Conservation (phyloP, 768 basidiomycete species). For the Chalciporus pseudorubinellus region DNA sequence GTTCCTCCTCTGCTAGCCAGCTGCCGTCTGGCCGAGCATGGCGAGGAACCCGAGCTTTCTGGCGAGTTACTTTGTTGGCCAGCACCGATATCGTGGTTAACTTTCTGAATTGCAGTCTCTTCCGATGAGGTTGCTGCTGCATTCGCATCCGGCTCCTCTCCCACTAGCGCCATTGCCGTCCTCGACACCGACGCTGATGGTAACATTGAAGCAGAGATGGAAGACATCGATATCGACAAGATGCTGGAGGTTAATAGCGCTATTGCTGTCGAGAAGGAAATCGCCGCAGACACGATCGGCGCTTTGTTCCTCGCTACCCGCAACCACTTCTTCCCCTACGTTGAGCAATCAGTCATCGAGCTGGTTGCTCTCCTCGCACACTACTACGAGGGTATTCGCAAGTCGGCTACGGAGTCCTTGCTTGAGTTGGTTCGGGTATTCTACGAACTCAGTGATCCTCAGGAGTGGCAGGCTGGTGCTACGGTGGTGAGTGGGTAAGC, state of each 20-base stretch:
- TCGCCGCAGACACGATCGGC: conserved; percentile 94
- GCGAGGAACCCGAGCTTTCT: conserved; percentile 48
- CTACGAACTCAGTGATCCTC: conserved; percentile 81
- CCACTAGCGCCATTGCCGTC: conserved; percentile 64
- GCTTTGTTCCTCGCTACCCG: conserved; percentile 82
- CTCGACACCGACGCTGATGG: conserved; percentile 54
- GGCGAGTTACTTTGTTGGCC: conserved; percentile 35
- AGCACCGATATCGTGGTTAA: background rate
- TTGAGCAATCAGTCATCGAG: conserved; percentile 78
- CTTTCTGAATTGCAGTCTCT: conserved; percentile 35
- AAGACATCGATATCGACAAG: conserved; percentile 82
- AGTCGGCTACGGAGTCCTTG: conserved; percentile 84
- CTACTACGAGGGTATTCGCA: conserved; percentile 97
- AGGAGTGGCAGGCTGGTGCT: conserved; percentile 79
- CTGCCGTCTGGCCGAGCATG: conserved; percentile 80
- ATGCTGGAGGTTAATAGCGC: conserved; percentile 92
- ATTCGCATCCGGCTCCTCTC: conserved; percentile 73
- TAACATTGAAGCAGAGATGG: conserved; percentile 61
- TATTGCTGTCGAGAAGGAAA: conserved; percentile 98
- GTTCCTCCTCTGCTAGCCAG: conserved; percentile 82
- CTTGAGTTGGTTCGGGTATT: conserved; percentile 88
- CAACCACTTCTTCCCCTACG: conserved; percentile 84
- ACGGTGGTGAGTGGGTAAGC: conserved; percentile 47
- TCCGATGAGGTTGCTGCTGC: conserved; percentile 54
- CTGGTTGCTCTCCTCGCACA: conserved; percentile 79